Base-by-base conservation (phyloP, 2,329 filamentous ascomycete species). In the Colletotrichum destructivum region DNA sequence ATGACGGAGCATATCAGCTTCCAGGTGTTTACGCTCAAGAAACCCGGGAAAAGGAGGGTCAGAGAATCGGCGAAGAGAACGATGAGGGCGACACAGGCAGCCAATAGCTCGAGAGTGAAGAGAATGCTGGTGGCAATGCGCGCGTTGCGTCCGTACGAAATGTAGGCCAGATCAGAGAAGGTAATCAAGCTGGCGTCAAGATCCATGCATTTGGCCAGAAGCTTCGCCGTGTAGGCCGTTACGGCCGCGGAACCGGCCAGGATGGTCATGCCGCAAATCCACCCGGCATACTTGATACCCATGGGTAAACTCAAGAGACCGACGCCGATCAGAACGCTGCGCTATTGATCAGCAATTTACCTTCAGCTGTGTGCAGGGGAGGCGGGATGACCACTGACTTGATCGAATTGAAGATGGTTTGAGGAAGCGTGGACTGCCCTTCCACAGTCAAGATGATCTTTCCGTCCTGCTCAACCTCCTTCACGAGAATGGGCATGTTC, bases 391-490 rank as follows among this genome's bases (percentile, higher is more conserved):
- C 40, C 5, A 74, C 82, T 72, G 75, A 85, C 83, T 98, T 98
- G 79, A 96, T 96, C 3, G 94, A 97, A 82, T 99, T 99, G 86
- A 98, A 97, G 73, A 98, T 89, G 8, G 96, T 98, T 84, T 98
- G 96, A 0, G 95, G 95, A 18, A 98, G 87, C 1, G 96, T 99
- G n/a, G 94, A 97, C 83, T 97, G 95, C 49, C 96, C 96, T 73
- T 97, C 93, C 2, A 98, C 91, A 2, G 96, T 89, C 76, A 96
- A 89, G 67, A 98, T 90, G 59, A 96, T 89, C 78, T 92, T 94
- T 52, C 96, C 94, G 75, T 96, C 94, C 76, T 96, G 93, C 79
- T 97, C 93, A 15, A 98, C 89, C 81, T 95, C 93, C 83, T 95
- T 96, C 64, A 98, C 92, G n/a, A 98, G 84, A 66, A 98, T 88